These are phyloP conservation scores for Pseudohyphozyma bogoriensis DNA, from an alignment of 768 basidiomycete genomes.

Conservation along the genomic window DNA sequence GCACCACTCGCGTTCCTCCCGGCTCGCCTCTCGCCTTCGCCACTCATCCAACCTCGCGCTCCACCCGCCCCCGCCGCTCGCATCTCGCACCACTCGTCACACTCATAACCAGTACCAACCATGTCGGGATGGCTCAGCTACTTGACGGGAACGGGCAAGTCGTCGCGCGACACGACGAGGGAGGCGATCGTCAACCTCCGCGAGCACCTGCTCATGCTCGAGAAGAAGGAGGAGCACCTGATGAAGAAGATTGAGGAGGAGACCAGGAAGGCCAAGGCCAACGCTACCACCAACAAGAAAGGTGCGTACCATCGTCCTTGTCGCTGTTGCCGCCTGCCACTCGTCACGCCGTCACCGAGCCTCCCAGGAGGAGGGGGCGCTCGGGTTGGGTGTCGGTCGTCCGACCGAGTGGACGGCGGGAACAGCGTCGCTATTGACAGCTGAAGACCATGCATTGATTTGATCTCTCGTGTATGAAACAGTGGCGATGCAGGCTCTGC, in stretches of 20 bases:
- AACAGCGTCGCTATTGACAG: too few species aligned
- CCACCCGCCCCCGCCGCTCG: neutral
- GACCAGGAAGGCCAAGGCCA: constrained; percentile 75
- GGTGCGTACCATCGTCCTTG: too few species aligned
- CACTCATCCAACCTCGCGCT: neutral
- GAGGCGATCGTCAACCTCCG: constrained; percentile 88
- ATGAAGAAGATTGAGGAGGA: constrained; percentile 97
- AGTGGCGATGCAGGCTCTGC: constrained; percentile 83
- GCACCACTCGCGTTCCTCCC: too few species aligned
- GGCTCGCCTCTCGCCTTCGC: neutral
- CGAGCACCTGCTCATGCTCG: constrained; percentile 89
- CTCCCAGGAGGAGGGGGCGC: too few species aligned
- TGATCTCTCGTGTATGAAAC: too few species aligned
- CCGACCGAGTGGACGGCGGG: too few species aligned
- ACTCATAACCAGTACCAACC: neutral
- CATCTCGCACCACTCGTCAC: neutral
- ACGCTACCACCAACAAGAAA: constrained; percentile 85
- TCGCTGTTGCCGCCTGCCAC: neutral
- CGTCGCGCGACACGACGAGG: constrained; percentile 72
- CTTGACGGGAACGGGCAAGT: constrained; percentile 60
- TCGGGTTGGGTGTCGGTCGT: too few species aligned
- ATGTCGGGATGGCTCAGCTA: constrained; percentile 65
- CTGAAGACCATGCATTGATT: too few species aligned
- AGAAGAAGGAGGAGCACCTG: constrained; percentile 97
- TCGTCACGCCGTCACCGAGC: too few species aligned